Percentiles rank a stretch among this genome's conserved stretches.
Conservation (phyloP, 2,329 filamentous ascomycete species). For the Exophiala sp. region DNA sequence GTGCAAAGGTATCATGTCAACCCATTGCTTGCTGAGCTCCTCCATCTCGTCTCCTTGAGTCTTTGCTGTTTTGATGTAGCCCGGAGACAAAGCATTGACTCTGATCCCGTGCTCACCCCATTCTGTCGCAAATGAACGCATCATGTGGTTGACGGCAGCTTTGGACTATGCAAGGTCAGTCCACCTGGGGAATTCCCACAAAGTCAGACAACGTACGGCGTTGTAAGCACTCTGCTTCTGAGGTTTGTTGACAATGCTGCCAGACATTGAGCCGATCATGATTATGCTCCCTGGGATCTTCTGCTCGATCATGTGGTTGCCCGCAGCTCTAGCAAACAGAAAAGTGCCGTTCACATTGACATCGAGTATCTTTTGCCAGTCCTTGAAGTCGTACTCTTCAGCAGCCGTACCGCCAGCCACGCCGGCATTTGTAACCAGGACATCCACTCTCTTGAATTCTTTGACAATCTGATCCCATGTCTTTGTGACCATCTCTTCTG, state of each 20-base stretch:
- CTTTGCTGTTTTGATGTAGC: constrained; percentile 43
- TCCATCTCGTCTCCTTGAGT: constrained; percentile 3
- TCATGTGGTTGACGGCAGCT: constrained; percentile 47
- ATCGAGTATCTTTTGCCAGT: constrained; percentile 36
- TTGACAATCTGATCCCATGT: constrained; percentile 1
- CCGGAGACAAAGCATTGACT: constrained; percentile 48
- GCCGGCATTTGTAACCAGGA: constrained; percentile 1
- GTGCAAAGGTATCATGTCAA: background rate
- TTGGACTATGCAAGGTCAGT: constrained; percentile 34
- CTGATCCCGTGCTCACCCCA: constrained; percentile 46
- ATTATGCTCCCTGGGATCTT: constrained; percentile 58
- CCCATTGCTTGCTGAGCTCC: background rate
- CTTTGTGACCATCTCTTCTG: background rate
- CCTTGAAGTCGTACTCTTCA: constrained; percentile 41
- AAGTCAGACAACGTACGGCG: constrained; percentile 35
- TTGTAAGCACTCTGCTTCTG: constrained; percentile 72
- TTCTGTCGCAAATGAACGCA: constrained; percentile 45
- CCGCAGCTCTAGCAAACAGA: constrained; percentile 34
- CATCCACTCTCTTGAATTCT: background rate
- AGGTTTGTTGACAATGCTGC: constrained; percentile 63
- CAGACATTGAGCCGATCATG: constrained; percentile 69
- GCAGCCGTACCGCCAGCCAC: background rate
- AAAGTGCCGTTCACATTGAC: constrained; percentile 39
- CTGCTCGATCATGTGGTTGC: constrained; percentile 53
- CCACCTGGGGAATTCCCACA: constrained; percentile 11